Base-by-base conservation (phyloP, 305 asterid genomes). In the Plantago rigida region DNA sequence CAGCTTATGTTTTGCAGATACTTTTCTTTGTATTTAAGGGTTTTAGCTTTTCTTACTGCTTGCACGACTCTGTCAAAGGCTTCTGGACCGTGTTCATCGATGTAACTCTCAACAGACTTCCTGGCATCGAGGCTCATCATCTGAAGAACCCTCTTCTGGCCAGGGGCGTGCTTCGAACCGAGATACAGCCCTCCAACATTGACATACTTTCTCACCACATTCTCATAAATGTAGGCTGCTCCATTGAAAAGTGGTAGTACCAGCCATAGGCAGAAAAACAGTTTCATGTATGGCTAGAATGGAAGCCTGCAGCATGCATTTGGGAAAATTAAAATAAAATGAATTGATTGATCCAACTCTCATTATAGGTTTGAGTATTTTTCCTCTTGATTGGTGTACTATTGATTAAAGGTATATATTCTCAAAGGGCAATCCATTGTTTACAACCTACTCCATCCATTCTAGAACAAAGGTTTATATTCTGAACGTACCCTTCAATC, bases 101-200 rank as follows among this genome's bases (percentile, higher is more conserved):
- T 92, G 64, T 81, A 92, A 47, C 65, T 78, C 68, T 88, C 96
- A 0, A 86, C 96, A 0, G 93, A 72, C 63, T 82, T 84, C 54
- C 95, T 73, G 10, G 95, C 95, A 65, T 92, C 99, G 9, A 80
- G 87, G 72, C 89, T 89, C 95, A 92, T 82, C 97, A 92, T 83
- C 68, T 92, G 94, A 46, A 92, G 94, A 3, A 78, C 89, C 67
- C 67, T 82, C 51, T 89, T 71, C 28, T 83, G 91, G 0, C 78
- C 83, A 51, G 79, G 84, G 0, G 96, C 82, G 47, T 79, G 77
- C 46, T 52, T 69, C 47, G 93, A 60, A 67, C 77, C 74, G 59
- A 82, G 83, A 54, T 73, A 53, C 42, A 62, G 59, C 55, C 87
- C 39, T 31, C 39, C 96, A 14, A 86, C 80, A 60, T 83, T 84